Conservation (phyloP, 2,329 filamentous ascomycete genomes). For the Fusarium pseudograminearum region DNA sequence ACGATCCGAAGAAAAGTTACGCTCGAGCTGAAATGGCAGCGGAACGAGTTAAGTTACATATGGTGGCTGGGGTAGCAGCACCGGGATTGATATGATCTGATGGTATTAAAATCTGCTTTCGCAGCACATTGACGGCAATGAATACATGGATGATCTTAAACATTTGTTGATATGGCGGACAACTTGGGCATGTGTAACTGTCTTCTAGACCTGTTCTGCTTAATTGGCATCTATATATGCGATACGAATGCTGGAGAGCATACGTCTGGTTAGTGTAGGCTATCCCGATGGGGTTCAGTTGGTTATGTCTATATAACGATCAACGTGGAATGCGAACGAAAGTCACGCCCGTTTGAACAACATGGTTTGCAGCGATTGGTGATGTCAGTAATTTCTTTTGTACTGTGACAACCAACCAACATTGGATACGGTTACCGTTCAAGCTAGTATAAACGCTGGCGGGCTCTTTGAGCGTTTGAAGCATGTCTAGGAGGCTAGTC, state of each 20-base stretch:
- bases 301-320: constrained; percentile 4
- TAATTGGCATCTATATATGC: neutral
- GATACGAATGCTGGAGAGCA: neutral
- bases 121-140: constrained; percentile 37
- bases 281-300: neutral
- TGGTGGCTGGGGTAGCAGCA: constrained; percentile 20
- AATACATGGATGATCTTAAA: constrained; percentile 37
- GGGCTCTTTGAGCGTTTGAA: neutral
- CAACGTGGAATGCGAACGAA: constrained; percentile 7
- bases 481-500: neutral
- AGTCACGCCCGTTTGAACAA: neutral
- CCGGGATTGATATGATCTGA: constrained; percentile 26
- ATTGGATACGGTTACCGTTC: neutral
- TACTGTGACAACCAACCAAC: neutral
- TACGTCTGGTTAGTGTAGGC: neutral
- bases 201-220: constrained; percentile 10
- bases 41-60: constrained; percentile 17
- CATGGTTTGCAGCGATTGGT: no score
- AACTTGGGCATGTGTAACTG: neutral
- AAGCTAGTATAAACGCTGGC: no score
- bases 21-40: constrained; percentile 11
- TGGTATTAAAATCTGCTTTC: constrained; percentile 30
- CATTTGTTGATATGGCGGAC: constrained; percentile 6
- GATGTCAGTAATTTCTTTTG: neutral
- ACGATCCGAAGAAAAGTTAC: constrained; percentile 32